A percentile compares a stretch with the other conserved stretches of the same genome.
Conservation (phyloP, 148 eudicot species). For the Vaccinium corymbosum region DNA sequence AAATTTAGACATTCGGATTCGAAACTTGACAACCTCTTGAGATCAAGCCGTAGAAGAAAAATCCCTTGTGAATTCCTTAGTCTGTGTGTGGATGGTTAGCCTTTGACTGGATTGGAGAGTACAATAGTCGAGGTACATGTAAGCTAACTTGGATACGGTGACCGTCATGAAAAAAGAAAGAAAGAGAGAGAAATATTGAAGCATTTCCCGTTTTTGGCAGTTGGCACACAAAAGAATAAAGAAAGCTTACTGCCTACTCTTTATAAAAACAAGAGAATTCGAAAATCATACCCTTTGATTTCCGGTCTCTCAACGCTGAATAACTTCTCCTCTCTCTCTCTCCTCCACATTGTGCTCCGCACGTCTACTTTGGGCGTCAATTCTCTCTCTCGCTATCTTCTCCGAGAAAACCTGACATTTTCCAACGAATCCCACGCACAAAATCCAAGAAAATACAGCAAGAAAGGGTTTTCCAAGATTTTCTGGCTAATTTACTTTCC, state of each 20-base stretch:
- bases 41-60: too few relatives aligned
- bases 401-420: conserved; percentile 25
- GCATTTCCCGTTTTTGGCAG: too few relatives aligned
- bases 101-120: too few relatives aligned
- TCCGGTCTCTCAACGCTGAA: background rate
- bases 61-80: too few relatives aligned
- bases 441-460: conserved; percentile 12
- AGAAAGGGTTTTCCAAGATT: conserved; percentile 10
- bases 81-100: too few relatives aligned
- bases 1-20: too few relatives aligned
- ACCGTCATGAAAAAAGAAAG: too few relatives aligned
- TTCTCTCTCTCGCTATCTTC: background rate
- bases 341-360: background rate
- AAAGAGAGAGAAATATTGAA: too few relatives aligned
- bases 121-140: too few relatives aligned
- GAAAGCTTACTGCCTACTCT: background rate
- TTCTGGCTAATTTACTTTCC: background rate
- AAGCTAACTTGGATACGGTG: too few relatives aligned
- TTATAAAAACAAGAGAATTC: background rate
- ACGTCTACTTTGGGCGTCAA: background rate
- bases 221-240: background rate
- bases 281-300: background rate
- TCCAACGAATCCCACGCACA: conserved; percentile 18
- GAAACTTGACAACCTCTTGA: too few relatives aligned
- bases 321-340: background rate